phyloP scores from a whole-genome alignment of 2,329 filamentous ascomycete genomes.

The Phaeosphaeriaceae sp. region DNA sequence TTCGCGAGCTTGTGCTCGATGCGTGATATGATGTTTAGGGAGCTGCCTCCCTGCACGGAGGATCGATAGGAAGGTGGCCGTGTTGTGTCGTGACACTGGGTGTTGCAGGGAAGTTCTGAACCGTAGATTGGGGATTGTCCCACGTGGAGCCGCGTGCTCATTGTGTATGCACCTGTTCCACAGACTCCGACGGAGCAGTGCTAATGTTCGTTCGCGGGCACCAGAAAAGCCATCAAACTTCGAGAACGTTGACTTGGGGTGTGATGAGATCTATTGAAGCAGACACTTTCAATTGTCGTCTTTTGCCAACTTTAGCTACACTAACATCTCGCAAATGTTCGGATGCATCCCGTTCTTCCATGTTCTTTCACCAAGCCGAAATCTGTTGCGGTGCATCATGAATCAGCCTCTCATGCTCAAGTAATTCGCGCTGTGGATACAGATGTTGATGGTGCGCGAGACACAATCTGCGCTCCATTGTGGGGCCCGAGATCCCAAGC shows the following conservation, averaged over 20 bases:
- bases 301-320: too few relatives aligned
- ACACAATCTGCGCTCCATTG: not conserved
- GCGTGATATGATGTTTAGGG: conserved; percentile 23
- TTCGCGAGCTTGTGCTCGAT: conserved; percentile 30
- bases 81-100: not conserved
- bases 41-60: not conserved
- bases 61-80: not conserved
- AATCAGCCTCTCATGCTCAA: not conserved
- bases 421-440: not conserved
- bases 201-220: too few relatives aligned
- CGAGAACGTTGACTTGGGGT: too few relatives aligned
- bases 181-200: too few relatives aligned
- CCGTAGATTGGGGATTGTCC: not conserved
- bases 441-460: not conserved
- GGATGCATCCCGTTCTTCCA: too few relatives aligned
- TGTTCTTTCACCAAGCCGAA: too few relatives aligned
- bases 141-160: not conserved
- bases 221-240: too few relatives aligned
- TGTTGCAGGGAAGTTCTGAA: not conserved
- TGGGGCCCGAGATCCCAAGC: not conserved
- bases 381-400: too few relatives aligned
- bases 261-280: too few relatives aligned
- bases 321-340: too few relatives aligned
- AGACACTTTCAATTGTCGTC: too few relatives aligned
- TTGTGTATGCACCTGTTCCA: too few relatives aligned